Base-by-base conservation (phyloP, 306 rosid species). In the Castanea sativa region DNA sequence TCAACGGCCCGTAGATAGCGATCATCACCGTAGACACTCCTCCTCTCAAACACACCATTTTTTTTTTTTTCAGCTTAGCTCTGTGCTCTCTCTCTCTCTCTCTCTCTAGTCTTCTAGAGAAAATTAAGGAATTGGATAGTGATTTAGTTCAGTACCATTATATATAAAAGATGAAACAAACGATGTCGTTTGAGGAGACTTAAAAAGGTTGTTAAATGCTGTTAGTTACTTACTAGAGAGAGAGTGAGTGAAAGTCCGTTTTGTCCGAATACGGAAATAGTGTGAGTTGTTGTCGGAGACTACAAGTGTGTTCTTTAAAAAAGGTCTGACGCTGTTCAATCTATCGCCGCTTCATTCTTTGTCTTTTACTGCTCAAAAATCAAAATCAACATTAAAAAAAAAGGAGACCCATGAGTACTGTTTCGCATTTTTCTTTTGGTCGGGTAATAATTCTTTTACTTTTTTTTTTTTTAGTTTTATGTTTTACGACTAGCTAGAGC, bases 11-110 rank as follows among this genome's bases (percentile, higher is more conserved):
- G 12, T 15, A 63, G n/a, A 60, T 23, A 14, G 43, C 51, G 55
- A 82, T 58, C 61, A 29, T 52, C 68, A 29, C 53, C 15, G 67
- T 75, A 2, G 55, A 49, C 16, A 49, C 53, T 49, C 53, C 4
- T 64, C 75, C 53, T 23, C 55, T 35, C 4, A 72, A 43, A 73
- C 38, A 11, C 67, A 43, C 60, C 80, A 78, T 86, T n/a, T 41
- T 59, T 71, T 23, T 4, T 49, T 33, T 61, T 60, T n/a, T 51
- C 57, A 20, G 38, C 19, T 35, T 60, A 68, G 57, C 25, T 45
- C 27, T 51, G 19, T 25, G 53, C 23, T 79, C 20, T 29, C 18
- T 38, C 69, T 56, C 5, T 16, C 41, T 35, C 5, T 19, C 33
- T 67, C 12, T 2, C 14, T 5, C 6, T n/a, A 4, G 41, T 43